A percentile compares a stretch with the other conserved stretches of the same genome.
Conservation (phyloP, 2,329 filamentous ascomycete species). For the Beauveria sp. region DNA sequence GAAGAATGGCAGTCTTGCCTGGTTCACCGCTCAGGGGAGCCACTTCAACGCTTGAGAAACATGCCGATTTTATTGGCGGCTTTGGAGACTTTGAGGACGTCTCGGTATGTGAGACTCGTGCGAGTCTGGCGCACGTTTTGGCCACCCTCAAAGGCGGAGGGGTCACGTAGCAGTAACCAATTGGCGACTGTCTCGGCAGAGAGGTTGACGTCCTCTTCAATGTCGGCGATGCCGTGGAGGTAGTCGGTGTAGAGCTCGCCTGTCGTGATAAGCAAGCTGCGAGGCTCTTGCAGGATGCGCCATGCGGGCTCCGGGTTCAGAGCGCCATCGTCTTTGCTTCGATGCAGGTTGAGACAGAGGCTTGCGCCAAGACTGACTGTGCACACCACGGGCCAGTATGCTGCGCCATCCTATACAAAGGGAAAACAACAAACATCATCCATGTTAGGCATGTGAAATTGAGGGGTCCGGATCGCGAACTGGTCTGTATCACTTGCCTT, state of each 20-base stretch:
- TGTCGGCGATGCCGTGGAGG: slow-evolving; percentile 66
- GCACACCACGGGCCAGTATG: slow-evolving; percentile 82
- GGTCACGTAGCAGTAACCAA: slow-evolving; percentile 57
- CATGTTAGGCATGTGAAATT: not conserved
- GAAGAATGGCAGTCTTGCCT: not conserved
- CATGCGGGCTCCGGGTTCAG: slow-evolving; percentile 42
- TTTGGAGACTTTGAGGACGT: slow-evolving; percentile 76
- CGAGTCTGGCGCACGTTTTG: slow-evolving; percentile 51
- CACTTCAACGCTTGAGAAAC: slow-evolving; percentile 31
- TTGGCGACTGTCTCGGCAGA: slow-evolving; percentile 57
- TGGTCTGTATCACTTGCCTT: slow-evolving; percentile 38
- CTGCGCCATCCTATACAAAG: slow-evolving; percentile 57
- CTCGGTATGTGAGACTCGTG: slow-evolving; percentile 72
- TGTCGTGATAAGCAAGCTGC: slow-evolving; percentile 70
- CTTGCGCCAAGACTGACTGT: slow-evolving; percentile 78
- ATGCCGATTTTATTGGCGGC: slow-evolving; percentile 60
- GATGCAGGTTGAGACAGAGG: slow-evolving; percentile 70
- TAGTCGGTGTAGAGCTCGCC: slow-evolving; percentile 60
- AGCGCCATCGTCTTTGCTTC: slow-evolving; percentile 53
- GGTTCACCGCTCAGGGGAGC: not conserved
- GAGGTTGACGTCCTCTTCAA: slow-evolving; percentile 59
- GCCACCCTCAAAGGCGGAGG: slow-evolving; percentile 39
- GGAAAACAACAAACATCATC: no score
- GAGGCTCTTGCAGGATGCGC: slow-evolving; percentile 72
- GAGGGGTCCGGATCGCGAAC: not conserved